Conservation (phyloP, 129 eudicot species). For the Gnaphalium uliginosum region DNA sequence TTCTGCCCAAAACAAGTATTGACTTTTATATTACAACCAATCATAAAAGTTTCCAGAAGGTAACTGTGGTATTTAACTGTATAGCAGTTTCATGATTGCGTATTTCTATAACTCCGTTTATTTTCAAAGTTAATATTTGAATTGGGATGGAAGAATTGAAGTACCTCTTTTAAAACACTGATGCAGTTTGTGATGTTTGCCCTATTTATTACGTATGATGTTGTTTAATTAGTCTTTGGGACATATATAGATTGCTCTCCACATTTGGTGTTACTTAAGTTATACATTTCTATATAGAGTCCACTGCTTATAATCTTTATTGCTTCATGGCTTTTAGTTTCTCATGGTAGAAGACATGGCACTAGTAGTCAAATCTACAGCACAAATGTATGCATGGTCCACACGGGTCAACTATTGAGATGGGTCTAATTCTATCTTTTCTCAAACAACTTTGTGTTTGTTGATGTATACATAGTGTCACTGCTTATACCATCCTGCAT, state of each 20-base stretch:
- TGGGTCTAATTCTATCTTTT: slow-evolving; percentile 7
- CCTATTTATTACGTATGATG: not conserved
- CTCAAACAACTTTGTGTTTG: slow-evolving; percentile 28
- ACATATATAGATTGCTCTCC: not conserved
- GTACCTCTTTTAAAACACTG: no score
- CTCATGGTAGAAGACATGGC: slow-evolving; percentile 30
- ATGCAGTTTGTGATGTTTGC: no score
- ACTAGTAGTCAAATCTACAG: slow-evolving; percentile 38
- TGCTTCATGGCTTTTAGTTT: slow-evolving; percentile 27
- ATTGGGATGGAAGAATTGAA: no score
- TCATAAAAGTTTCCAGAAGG: no score
- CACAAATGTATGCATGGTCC: slow-evolving; percentile 21
- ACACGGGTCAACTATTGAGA: not conserved
- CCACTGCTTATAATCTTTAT: not conserved
- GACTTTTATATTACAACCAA: no score
- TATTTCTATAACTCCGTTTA: no score
- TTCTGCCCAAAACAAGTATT: no score
- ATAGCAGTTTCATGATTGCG: no score
- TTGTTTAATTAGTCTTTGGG: not conserved
- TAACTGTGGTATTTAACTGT: no score
- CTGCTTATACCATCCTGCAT: slow-evolving; percentile 23
- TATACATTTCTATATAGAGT: not conserved
- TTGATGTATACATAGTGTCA: slow-evolving; percentile 10
- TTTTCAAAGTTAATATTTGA: no score
- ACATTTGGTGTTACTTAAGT: not conserved